Base-by-base conservation (phyloP, 1,139 yeast species). In the Taphrina sp. region DNA sequence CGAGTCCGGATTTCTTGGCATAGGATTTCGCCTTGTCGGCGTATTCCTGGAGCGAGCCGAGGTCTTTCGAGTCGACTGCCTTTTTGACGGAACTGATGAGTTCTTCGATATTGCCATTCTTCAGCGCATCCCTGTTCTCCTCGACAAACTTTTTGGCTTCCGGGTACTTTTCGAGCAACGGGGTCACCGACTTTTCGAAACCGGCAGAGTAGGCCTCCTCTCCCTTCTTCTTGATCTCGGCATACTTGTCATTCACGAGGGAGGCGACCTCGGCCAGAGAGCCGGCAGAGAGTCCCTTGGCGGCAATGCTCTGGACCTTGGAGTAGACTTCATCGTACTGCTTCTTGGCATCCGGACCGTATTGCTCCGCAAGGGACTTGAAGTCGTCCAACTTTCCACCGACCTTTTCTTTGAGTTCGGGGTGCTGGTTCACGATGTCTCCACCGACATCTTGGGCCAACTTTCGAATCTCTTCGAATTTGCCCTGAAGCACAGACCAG, bases 301-400 rank as follows among this genome's bases (percentile, higher is more conserved):
- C 46, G 17, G 49, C 56, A 14, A 52, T 34, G 31, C 42, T 49
- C 28, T 52, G 49, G 29, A 52, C 49, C 44, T 52, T 43, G n/a
- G 14, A 29, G 49, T 52, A 42, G 23, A 43, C 36, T 23, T 52
- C 56, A 14, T 52, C 56, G 17, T 33, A 44, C 20, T 42, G 43
- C 56, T 52, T 52, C 42, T 52, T 42, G n/a, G 56, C 56, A 17
- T 52, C 56, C 14, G 56, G 56, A 20, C 56, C 56, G 29, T 42
- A 42, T 43, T 52, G 49, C 16, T 52, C 56, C n/a, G 56, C 49
- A 33, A 52, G 16, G 10, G 19, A 22, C 37, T 43, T 42, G 31
- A 52, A 33, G 17, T 52, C 43, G 33, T 41, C 37, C 19, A 52
- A 26, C 14, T 36, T 34, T 26, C 42, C 56, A 10, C 49, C 56